Evolutionary conservation across 495 filamentous ascomycete species (phyloP), one percentile per base, ranked within the genome.

Genomic region (Lasiosphaeris hirsuta): DNA sequence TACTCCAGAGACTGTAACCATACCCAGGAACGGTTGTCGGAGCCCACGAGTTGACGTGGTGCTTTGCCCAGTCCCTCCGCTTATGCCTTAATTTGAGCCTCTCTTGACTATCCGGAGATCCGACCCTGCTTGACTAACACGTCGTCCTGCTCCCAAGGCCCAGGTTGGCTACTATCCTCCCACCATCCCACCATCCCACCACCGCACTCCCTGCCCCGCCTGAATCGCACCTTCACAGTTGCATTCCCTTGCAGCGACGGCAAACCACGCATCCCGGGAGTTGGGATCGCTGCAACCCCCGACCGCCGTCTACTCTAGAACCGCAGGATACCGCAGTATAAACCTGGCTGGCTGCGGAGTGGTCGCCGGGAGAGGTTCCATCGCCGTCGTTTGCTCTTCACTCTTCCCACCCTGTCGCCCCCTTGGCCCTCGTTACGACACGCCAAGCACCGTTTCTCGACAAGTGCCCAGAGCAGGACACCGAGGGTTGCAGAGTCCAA

Each of bases 201-300:
- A 47, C 53, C 30, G 37, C 38, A 15, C 39, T 19, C 37, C 35
- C 54, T 52, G 34, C 49, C 47, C 58, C 61, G 54, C 50, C 54
- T 40, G 54, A 60, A 48, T 60, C 55, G 43, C 57, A 54, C 47
- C 46, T 56, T 13, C 61, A 35, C 18, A 38, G 62, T 67, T 47
- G 56, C 62, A 67, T 65, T 67, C 64, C 64, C 61, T 62, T 64
- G 37, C 50, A 44, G 62, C 62, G 55, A 56, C 41, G 19, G 10
- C 49, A 51, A 48, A 51, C 48, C 51, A 35, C 56, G 46, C 19
- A 43, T 51, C 40, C 51, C 48, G 56, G 56, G 62, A 57, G n/a
- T 17, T 45, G 54, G 53, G 36, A 43, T 49, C 51, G 40, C 52
- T 60, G 42, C 45, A 35, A 38, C 13, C n/a, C 13, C 50, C 14